These are phyloP conservation scores for Penicillium nordicum DNA, from an alignment of 2,329 filamentous ascomycete genomes.

Conservation along the genomic window DNA sequence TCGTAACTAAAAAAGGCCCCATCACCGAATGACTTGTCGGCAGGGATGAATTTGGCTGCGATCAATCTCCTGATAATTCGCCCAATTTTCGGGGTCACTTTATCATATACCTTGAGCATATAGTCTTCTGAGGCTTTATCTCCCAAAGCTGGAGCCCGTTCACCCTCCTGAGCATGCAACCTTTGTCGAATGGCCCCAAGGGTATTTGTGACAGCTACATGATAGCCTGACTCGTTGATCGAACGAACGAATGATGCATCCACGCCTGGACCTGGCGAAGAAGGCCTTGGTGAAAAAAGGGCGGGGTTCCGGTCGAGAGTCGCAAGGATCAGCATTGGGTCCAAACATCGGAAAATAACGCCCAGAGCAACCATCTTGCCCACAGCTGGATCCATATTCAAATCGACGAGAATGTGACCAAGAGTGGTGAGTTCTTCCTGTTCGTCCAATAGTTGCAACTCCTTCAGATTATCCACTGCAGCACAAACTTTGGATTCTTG, in stretches of 20 bases:
- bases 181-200: conserved; percentile 23
- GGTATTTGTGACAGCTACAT: conserved; percentile 46
- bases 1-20: conserved; percentile 27
- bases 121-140: neutral
- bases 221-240: conserved; percentile 41
- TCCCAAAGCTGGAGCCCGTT: neutral
- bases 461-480: conserved; percentile 32
- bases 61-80: neutral
- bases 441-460: conserved; percentile 44
- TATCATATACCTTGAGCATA: neutral
- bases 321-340: conserved; percentile 49
- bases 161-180: neutral
- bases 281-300: conserved; percentile 19
- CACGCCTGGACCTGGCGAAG: neutral
- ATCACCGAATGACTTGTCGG: neutral
- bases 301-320: conserved; percentile 32
- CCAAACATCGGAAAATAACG: conserved; percentile 51
- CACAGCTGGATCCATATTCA: conserved; percentile 45
- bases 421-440: conserved; percentile 46
- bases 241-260: neutral
- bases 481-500: conserved; percentile 33
- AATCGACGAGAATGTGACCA: conserved; percentile 42
- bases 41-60: neutral
- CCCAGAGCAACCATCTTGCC: conserved; percentile 53
- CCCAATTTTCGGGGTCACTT: neutral